Evolutionary conservation across 129 eudicot species (phyloP).

Genomic region (Tagetes patula): DNA sequence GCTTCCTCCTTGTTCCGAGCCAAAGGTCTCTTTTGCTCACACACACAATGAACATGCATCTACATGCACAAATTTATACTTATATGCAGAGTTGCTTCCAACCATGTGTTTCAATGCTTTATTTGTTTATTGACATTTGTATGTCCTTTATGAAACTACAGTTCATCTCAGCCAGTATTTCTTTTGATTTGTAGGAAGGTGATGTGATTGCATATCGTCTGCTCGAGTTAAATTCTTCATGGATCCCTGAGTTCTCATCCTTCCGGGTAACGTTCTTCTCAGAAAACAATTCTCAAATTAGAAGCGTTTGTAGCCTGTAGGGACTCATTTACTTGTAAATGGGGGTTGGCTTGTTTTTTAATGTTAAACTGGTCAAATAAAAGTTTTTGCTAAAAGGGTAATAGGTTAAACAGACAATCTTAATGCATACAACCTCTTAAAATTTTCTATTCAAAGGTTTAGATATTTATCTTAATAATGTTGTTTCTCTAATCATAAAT

Average conservation of each 20-base stretch:
- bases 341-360: not conserved
- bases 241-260: conserved; percentile 86
- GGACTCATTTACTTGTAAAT: not conserved
- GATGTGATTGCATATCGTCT: conserved; percentile 87
- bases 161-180: conserved; percentile 13
- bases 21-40: conserved; percentile 41
- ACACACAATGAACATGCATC: not conserved
- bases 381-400: not conserved
- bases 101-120: conserved; percentile 1
- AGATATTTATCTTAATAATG: not conserved
- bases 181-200: conserved; percentile 58
- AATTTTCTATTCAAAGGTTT: not conserved
- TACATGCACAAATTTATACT: not conserved
- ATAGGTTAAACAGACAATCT: not conserved
- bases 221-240: conserved; percentile 74
- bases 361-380: not conserved
- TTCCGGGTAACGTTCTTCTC: conserved; percentile 57
- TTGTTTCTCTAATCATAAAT: not conserved
- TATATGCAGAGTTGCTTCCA: not conserved
- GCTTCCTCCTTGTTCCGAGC: conserved; percentile 62
- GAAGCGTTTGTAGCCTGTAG: not conserved
- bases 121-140: not conserved
- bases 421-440: not conserved
- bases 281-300: not conserved
- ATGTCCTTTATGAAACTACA: not conserved